Conservation (phyloP, 1,139 yeast species). For the Pichia sp. region DNA sequence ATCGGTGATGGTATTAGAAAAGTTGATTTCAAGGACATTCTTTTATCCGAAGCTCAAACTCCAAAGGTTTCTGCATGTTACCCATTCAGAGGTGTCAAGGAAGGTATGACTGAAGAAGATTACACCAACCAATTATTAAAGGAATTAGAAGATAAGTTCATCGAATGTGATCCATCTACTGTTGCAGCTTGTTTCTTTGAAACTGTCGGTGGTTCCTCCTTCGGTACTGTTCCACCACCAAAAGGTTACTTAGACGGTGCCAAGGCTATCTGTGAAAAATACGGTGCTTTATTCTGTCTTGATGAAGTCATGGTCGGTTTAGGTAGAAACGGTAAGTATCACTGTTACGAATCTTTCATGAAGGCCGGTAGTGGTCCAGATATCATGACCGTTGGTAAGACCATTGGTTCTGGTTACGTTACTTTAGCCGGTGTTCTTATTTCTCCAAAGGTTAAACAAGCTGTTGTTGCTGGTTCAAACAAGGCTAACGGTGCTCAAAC, state of each 20-base stretch:
- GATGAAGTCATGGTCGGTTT: conserved; percentile 55
- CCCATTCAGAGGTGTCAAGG: conserved; percentile 48
- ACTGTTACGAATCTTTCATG: conserved; percentile 44
- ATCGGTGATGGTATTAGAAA: conserved; percentile 45
- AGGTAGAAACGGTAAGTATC: conserved; percentile 43
- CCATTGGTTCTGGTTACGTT: conserved; percentile 63
- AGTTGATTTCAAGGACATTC: conserved; percentile 40
- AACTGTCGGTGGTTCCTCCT: conserved; percentile 58
- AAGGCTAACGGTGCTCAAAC: conserved; percentile 55
- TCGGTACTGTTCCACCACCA: conserved; percentile 57
- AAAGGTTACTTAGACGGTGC: conserved; percentile 47
- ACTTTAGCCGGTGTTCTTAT: conserved; percentile 61
- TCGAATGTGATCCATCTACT: conserved; percentile 51
- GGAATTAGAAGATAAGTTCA: conserved; percentile 49
- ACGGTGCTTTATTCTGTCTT: conserved; percentile 44
- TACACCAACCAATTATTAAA: conserved; percentile 47
- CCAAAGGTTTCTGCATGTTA: conserved; percentile 49
- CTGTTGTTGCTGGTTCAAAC: conserved; percentile 44
- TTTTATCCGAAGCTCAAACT: conserved; percentile 39
- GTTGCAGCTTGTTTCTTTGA: conserved; percentile 55
- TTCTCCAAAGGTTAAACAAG: conserved; percentile 49
- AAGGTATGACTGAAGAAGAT: conserved; percentile 46
- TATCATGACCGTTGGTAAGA: conserved; percentile 61
- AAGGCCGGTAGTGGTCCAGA: conserved; percentile 53
- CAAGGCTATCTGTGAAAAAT: conserved; percentile 42